A percentile compares a stretch with the other conserved stretches of the same genome.
phyloP scores from a whole-genome alignment of 2,329 filamentous ascomycete genomes.

The Aotearoamyces nothofagi region DNA sequence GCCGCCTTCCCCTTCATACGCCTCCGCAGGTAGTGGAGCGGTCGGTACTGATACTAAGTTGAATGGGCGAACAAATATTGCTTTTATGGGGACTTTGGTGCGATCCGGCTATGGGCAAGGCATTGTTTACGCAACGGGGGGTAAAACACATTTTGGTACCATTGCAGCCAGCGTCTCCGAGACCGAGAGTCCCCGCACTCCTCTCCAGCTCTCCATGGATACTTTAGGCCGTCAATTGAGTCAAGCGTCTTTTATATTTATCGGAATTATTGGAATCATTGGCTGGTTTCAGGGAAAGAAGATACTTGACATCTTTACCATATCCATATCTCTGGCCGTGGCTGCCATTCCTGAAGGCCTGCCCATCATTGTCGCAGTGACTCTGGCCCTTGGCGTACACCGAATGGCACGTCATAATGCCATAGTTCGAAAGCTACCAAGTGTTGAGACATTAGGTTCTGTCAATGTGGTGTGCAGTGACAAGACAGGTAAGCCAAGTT shows the following conservation, averaged over 20 bases:
- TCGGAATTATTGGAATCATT: constrained; percentile 81
- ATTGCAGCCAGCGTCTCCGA: constrained; percentile 90
- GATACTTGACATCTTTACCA: constrained; percentile 89
- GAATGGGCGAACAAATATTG: constrained; percentile 76
- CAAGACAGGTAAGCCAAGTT: constrained; percentile 55
- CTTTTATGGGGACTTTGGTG: constrained; percentile 95
- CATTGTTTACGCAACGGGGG: constrained; percentile 92
- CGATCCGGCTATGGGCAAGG: constrained; percentile 91
- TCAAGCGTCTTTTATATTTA: constrained; percentile 91
- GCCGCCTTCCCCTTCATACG: constrained; percentile 39
- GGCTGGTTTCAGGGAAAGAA: constrained; percentile 83
- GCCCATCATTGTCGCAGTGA: constrained; percentile 96
- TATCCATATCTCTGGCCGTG: constrained; percentile 90
- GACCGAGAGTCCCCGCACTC: constrained; percentile 89
- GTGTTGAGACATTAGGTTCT: constrained; percentile 94
- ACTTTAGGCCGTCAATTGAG: constrained; percentile 90
- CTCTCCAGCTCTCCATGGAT: constrained; percentile 92
- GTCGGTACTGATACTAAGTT: constrained; percentile 51
- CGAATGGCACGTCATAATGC: constrained; percentile 92
- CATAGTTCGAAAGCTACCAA: constrained; percentile 89
- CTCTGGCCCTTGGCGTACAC: constrained; percentile 82
- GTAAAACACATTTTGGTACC: constrained; percentile 86
- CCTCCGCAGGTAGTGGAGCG: constrained; percentile 39
- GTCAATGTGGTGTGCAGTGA: constrained; percentile 99
- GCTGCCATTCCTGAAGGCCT: constrained; percentile 92